Evolutionary conservation across 2,329 filamentous ascomycete species (phyloP).

Genomic region (Chrysoporthe cubensis): DNA sequence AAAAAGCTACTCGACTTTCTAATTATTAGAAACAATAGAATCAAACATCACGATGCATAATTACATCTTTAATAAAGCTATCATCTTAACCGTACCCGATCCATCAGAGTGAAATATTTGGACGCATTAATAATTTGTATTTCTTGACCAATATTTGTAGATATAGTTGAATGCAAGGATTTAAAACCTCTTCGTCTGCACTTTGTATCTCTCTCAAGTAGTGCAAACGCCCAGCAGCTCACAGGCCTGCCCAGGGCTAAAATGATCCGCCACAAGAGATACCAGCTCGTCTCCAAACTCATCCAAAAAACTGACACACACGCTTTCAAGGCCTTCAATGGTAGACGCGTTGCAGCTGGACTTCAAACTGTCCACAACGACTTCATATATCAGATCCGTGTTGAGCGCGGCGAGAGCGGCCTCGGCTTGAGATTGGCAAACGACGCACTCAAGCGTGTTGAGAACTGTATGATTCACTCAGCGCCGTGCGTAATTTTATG

Average conservation of each 20-base stretch:
- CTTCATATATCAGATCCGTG: neutral
- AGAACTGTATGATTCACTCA: neutral
- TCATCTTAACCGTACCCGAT: neutral
- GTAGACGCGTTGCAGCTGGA: neutral
- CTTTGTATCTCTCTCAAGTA: neutral
- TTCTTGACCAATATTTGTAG: neutral
- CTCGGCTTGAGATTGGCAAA: conserved; percentile 5
- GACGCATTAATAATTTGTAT: neutral
- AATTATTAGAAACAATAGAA: neutral
- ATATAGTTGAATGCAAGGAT: neutral
- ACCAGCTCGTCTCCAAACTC: neutral
- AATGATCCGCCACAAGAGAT: neutral
- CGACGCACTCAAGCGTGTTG: neutral
- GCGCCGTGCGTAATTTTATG: neutral
- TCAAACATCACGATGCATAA: neutral
- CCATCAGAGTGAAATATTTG: neutral
- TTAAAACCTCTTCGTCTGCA: neutral
- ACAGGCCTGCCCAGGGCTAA: neutral
- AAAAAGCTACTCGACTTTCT: neutral
- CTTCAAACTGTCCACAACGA: neutral
- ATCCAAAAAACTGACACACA: neutral
- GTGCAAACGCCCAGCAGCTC: neutral
- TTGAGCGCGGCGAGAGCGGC: neutral
- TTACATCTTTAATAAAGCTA: neutral
- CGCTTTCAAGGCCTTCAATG: neutral